A percentile compares a stretch with the other conserved stretches of the same genome.
Conservation (phyloP, 2,329 filamentous ascomycete genomes). For the Penicillium sp. region DNA sequence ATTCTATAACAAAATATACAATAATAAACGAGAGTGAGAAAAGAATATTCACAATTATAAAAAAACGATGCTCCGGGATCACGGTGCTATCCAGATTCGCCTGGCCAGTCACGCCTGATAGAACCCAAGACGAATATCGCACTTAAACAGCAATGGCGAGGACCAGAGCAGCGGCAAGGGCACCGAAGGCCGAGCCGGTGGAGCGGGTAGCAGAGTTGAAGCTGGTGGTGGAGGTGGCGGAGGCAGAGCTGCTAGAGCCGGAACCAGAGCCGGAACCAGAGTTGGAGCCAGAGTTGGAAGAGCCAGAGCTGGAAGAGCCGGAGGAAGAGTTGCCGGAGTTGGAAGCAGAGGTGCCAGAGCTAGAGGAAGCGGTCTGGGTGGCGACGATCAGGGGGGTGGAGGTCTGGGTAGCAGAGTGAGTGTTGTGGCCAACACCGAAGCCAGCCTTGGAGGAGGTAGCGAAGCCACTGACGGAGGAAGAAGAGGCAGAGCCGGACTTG, state of each 20-base stretch:
- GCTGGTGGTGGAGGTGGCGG: slow-evolving; percentile 14
- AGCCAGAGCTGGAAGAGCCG: neutral
- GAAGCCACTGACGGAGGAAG: slow-evolving; percentile 17
- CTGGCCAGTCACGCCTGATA: slow-evolving; percentile 25
- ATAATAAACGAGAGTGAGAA: slow-evolving; percentile 21
- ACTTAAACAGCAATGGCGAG: slow-evolving; percentile 33
- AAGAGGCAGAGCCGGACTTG: slow-evolving; percentile 10
- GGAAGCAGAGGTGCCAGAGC: neutral
- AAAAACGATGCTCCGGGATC: slow-evolving; percentile 7
- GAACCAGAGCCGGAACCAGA: slow-evolving; percentile 7
- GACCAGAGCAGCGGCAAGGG: slow-evolving; percentile 27
- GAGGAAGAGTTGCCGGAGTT: neutral
- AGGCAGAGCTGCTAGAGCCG: slow-evolving; percentile 12
- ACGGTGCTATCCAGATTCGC: neutral
- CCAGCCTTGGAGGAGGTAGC: slow-evolving; percentile 5
- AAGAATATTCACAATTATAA: slow-evolving; percentile 17
- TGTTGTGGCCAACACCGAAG: slow-evolving; percentile 11
- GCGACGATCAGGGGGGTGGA: slow-evolving; percentile 13
- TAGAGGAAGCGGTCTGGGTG: slow-evolving; percentile 5
- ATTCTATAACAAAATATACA: slow-evolving; percentile 12
- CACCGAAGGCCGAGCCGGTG: slow-evolving; percentile 26
- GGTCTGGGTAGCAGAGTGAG: slow-evolving; percentile 11
- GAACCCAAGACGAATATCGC: slow-evolving; percentile 6
- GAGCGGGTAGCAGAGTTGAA: slow-evolving; percentile 15
- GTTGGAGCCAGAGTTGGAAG: neutral